A percentile compares a stretch with the other conserved stretches of the same genome.
These are phyloP conservation scores for Prototheca wickerhamii DNA, from an alignment of 163 green algal genomes.

Conservation along the genomic window DNA sequence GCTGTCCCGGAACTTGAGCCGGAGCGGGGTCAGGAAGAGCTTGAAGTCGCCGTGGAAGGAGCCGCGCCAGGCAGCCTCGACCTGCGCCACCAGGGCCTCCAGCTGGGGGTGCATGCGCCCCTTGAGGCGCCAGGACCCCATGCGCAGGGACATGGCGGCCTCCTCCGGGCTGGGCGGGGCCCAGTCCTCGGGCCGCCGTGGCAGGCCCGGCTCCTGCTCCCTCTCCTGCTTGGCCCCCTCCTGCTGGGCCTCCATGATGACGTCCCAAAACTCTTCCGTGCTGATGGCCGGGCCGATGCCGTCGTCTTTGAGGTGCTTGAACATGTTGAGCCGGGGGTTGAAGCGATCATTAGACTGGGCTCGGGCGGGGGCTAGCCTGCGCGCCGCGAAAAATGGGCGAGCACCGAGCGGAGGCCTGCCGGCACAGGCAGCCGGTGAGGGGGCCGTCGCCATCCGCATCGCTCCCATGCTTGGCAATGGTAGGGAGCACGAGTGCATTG, in stretches of 20 bases:
- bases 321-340: too few species aligned
- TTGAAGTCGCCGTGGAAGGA: slow-evolving; percentile 40
- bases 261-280: background rate
- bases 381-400: too few species aligned
- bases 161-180: background rate
- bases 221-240: background rate
- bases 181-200: background rate
- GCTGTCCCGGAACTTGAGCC: background rate
- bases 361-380: too few species aligned
- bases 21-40: slow-evolving; percentile 31
- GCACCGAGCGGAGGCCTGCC: too few species aligned
- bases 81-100: slow-evolving; percentile 38
- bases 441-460: too few species aligned
- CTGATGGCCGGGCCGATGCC: background rate
- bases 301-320: background rate
- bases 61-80: slow-evolving; percentile 44
- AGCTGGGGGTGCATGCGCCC: slow-evolving; percentile 43
- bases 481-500: too few species aligned
- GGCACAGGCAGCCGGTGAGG: too few species aligned
- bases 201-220: background rate
- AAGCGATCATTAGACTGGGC: too few species aligned
- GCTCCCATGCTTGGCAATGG: too few species aligned
- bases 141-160: slow-evolving; percentile 14
- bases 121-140: slow-evolving; percentile 58
- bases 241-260: background rate